Base-by-base conservation (phyloP, 1,284 basidiomycete species). In the Cutaneotrichosporon spelunceum region DNA sequence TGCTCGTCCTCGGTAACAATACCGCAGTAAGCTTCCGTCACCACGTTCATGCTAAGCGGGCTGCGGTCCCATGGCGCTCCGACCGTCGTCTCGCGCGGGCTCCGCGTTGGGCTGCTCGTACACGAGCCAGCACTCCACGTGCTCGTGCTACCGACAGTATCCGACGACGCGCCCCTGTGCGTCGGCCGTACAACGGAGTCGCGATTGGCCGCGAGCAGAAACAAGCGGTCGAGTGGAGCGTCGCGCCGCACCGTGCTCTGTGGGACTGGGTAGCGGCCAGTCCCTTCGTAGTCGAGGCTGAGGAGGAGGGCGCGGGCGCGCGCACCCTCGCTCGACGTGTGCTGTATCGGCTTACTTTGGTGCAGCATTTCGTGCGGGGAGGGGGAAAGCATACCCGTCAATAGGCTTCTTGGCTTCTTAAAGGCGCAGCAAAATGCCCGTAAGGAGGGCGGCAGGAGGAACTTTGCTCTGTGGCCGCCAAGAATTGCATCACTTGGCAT, bases 241-340 rank as follows among this genome's bases (percentile, higher is more conserved):
- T 26, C 26, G 27, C 24, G 48, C 16, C 48, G 48, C 24, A 26
- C 14, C 3, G 7, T 14, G 16, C 26, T 27, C 8, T 26, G 27
- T 7, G 48, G 48, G 13, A 30, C 27, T 13, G 48, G 48, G 27
- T 50, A 50, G 19, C 48, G 48, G 16, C 26, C 48, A 4, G 5
- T 26, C 11, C 48, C 48, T 16, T 50, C 48, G 13, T 27, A 50
- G 48, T 50, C 48, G 26, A 50, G 26, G 48, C 48, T 50, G 48
- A 50, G 48, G 48, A 50, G 48, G 24, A 27, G n/a, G 27, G 48
- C 29, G 26, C 48, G 48, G 13, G 26, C 19, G 26, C 27, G 26
- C 26, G 19, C 48, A 13, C 13, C 13, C 26, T 50, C 13, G 48
- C 26, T 29, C 19, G 27, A 27, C 16, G 13, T 4, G 19, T 14